These are phyloP conservation scores for Penstemon newberryi DNA, from an alignment of 257 asterid genomes.

Conservation along the genomic window DNA sequence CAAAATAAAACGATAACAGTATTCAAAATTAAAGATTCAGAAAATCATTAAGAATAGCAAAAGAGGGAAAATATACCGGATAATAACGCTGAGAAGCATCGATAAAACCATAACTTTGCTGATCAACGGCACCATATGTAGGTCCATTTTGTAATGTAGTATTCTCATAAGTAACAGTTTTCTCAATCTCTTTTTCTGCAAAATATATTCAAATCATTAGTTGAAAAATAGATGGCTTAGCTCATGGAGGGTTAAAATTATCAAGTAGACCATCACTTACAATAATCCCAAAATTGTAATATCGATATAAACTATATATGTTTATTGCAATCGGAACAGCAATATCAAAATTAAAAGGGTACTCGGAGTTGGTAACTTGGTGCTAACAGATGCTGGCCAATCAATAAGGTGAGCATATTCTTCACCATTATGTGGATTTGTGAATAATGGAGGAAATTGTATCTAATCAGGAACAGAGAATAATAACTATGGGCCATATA, in stretches of 20 bases:
- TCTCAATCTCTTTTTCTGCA: conserved; percentile 57
- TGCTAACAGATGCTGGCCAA: background rate
- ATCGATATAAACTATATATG: background rate
- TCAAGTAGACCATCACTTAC: conserved; percentile 9
- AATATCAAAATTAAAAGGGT: background rate
- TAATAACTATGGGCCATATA: background rate
- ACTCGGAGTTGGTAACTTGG: background rate
- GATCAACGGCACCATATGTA: conserved; percentile 49
- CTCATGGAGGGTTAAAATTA: conserved; percentile 13
- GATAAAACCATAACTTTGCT: conserved; percentile 48
- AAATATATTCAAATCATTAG: conserved; percentile 15
- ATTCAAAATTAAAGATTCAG: conserved; percentile 20
- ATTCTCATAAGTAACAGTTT: conserved; percentile 45
- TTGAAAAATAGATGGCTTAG: conserved; percentile 17
- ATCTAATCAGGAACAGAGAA: background rate
- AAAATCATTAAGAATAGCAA: conserved; percentile 15
- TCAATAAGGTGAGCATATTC: conserved; percentile 11
- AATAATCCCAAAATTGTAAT: background rate
- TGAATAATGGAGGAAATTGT: background rate
- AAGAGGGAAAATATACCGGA: conserved; percentile 44
- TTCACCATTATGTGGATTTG: background rate
- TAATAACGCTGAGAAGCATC: conserved; percentile 62
- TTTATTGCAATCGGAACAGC: background rate
- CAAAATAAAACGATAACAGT: conserved; percentile 22
- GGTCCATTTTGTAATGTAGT: conserved; percentile 49